These are phyloP conservation scores for Claviceps digitariae DNA, from an alignment of 2,329 filamentous ascomycete species.

Conservation along the genomic window DNA sequence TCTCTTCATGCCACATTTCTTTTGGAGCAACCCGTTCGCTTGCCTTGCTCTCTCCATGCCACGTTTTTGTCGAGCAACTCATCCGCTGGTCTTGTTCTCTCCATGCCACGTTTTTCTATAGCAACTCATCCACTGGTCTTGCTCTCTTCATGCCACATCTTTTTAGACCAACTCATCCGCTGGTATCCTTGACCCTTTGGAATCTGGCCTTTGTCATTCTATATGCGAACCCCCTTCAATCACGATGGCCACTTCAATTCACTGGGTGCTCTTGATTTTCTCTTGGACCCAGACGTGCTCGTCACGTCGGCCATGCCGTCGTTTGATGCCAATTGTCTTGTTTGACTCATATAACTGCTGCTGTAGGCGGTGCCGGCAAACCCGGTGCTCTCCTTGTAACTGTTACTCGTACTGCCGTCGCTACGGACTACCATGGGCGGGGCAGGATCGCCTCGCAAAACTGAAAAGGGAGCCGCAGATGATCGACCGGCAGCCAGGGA, in stretches of 20 bases:
- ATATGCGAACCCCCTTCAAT: background rate
- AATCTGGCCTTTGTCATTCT: too few species aligned
- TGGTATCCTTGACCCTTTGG: too few species aligned
- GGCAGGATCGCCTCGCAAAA: constrained; percentile 7
- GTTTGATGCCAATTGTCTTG: background rate
- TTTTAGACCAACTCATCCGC: too few species aligned
- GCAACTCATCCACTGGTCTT: too few species aligned
- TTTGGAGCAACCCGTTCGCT: too few species aligned
- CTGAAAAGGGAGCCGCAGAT: constrained; percentile 9
- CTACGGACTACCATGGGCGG: constrained; percentile 22
- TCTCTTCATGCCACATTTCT: too few species aligned
- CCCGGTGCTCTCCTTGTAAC: constrained; percentile 24
- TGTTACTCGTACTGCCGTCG: constrained; percentile 20
- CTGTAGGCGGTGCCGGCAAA: background rate
- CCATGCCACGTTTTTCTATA: too few species aligned
- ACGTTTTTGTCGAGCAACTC: too few species aligned
- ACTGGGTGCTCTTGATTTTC: constrained; percentile 13
- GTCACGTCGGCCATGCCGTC: constrained; percentile 4
- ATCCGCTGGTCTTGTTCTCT: too few species aligned
- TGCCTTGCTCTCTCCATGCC: too few species aligned
- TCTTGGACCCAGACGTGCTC: constrained; percentile 10
- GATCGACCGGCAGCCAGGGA: constrained; percentile 18
- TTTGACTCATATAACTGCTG: background rate
- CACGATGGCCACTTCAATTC: constrained; percentile 14
- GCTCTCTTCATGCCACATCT: too few species aligned